A percentile compares a stretch with the other conserved stretches of the same genome.
phyloP scores from a whole-genome alignment of 2,329 filamentous ascomycete genomes.

The Pseudogymnoascus sp. region DNA sequence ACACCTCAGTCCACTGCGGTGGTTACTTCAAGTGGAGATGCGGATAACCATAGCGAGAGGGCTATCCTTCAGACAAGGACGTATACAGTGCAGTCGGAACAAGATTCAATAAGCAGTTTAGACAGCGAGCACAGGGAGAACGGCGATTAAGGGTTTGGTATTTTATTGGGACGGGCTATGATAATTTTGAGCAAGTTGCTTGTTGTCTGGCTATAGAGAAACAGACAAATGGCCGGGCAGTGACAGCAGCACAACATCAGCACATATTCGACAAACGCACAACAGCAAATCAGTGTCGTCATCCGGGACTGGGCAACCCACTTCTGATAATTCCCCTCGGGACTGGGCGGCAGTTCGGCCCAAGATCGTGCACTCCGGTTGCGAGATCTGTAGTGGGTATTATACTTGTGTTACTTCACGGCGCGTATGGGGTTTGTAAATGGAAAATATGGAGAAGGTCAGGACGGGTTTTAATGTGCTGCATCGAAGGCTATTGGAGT shows the following conservation, averaged over 20 bases:
- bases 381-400: neutral
- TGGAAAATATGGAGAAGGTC: too few relatives aligned
- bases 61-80: slow-evolving; percentile 8
- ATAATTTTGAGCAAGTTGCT: neutral
- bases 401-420: neutral
- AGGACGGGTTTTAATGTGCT: too few relatives aligned
- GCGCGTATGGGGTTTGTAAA: neutral
- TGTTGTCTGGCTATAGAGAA: neutral
- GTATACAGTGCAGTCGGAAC: slow-evolving; percentile 3
- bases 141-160: neutral
- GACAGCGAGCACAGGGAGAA: neutral
- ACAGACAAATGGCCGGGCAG: too few relatives aligned
- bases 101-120: neutral
- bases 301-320: neutral
- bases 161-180: neutral
- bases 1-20: neutral
- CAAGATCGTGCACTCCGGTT: neutral
- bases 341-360: neutral
- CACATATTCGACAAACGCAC: too few relatives aligned
- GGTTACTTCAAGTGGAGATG: neutral
- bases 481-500: too few relatives aligned
- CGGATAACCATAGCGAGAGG: slow-evolving; percentile 10
- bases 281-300: neutral
- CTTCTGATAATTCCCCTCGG: neutral
- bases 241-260: too few relatives aligned